Evolutionary conservation across 2,329 filamentous ascomycete genomes (phyloP).

Genomic region (Clonostachys sp.): DNA sequence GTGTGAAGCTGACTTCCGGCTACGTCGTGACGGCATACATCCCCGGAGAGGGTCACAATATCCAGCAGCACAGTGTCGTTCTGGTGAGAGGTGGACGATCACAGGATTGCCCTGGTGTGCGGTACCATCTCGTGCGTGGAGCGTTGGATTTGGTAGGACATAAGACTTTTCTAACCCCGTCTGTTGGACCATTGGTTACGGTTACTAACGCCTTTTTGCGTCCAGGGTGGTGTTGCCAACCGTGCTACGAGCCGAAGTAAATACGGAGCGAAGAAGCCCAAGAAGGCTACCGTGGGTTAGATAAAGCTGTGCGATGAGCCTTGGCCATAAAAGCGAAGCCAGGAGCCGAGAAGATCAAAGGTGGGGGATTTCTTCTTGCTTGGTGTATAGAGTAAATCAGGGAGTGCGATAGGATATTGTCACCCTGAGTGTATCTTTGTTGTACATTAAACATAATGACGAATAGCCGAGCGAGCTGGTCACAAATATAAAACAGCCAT

Average conservation of each 20-base stretch:
- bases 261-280: slow-evolving; percentile 98
- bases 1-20: slow-evolving; percentile 83
- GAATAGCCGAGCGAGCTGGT: no score
- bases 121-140: slow-evolving; percentile 89
- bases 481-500: no score
- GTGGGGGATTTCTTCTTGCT: no score
- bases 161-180: no score
- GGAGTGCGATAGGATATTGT: no score
- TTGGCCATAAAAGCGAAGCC: neutral
- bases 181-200: neutral
- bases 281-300: slow-evolving; percentile 62
- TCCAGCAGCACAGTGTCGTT: slow-evolving; percentile 97
- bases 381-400: no score
- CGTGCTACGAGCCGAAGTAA: slow-evolving; percentile 85
- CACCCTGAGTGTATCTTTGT: neutral
- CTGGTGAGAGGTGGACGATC: slow-evolving; percentile 87
- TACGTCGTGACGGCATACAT: slow-evolving; percentile 91
- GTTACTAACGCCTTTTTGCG: slow-evolving; percentile 3
- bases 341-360: neutral
- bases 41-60: slow-evolving; percentile 95
- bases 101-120: slow-evolving; percentile 98
- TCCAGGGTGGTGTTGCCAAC: slow-evolving; percentile 82
- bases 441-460: neutral
- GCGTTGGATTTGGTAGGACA: slow-evolving; percentile 81
- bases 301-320: neutral